phyloP scores from a whole-genome alignment of 129 eudicot genomes.

The Heracleum sosnowskyi region DNA sequence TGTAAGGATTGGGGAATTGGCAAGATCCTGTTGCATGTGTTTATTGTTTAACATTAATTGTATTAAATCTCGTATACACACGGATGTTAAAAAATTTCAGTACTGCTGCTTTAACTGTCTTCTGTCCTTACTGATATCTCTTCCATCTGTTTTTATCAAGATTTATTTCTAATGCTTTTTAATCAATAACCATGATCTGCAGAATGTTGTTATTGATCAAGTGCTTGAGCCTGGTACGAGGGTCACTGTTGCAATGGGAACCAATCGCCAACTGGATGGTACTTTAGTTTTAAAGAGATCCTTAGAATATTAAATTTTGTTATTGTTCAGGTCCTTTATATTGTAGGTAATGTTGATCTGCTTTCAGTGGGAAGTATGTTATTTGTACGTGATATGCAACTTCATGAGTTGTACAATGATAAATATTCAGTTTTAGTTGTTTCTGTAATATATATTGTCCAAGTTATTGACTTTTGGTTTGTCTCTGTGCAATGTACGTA shows the following conservation, averaged over 20 bases:
- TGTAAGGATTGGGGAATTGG: not conserved
- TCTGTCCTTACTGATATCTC: not conserved
- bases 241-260: slow-evolving; percentile 94
- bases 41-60: not conserved
- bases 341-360: not conserved
- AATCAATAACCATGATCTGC: slow-evolving; percentile 27
- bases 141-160: not conserved
- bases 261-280: slow-evolving; percentile 62
- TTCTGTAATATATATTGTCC: not conserved
- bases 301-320: not conserved
- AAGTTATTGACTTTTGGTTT: not conserved
- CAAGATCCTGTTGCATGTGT: not conserved
- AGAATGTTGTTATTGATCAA: slow-evolving; percentile 80
- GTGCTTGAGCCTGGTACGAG: slow-evolving; percentile 71
- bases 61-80: not conserved
- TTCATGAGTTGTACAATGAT: not conserved
- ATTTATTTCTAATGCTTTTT: slow-evolving; percentile 12
- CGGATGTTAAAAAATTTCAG: not conserved
- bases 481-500: not conserved
- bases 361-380: slow-evolving; percentile 2
- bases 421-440: not conserved
- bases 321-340: not conserved
- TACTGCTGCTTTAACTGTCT: not conserved
- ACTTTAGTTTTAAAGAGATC: not conserved
- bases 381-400: not conserved